Evolutionary conservation across 2,329 filamentous ascomycete genomes (phyloP).

Genomic region (Dactylellina parvicollis): DNA sequence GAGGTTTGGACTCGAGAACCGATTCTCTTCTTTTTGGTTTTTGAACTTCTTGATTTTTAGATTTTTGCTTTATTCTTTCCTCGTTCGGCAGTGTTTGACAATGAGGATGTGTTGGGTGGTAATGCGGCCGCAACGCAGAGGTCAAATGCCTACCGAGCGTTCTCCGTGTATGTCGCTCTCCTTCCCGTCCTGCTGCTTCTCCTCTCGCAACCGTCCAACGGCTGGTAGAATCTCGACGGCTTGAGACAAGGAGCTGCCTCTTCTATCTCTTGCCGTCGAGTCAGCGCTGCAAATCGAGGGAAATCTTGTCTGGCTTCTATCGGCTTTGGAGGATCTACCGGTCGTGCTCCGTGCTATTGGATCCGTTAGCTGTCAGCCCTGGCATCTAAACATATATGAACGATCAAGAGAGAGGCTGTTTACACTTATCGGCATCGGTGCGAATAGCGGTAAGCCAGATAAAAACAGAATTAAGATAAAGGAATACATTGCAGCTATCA

Average conservation of each 20-base stretch:
- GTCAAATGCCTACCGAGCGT: not conserved
- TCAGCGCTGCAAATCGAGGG: not conserved
- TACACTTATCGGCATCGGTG: too few species aligned
- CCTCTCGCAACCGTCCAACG: conserved; percentile 6
- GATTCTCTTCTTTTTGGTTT: conserved; percentile 35
- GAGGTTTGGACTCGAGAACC: conserved; percentile 52
- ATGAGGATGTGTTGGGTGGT: not conserved
- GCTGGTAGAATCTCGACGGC: conserved; percentile 27
- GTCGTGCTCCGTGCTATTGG: not conserved
- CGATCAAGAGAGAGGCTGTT: too few species aligned
- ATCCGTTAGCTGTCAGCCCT: not conserved
- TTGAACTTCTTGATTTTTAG: conserved; percentile 13
- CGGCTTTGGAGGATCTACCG: not conserved
- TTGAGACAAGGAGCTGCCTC: not conserved
- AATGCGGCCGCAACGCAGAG: not conserved
- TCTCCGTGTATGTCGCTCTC: not conserved
- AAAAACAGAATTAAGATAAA: too few species aligned
- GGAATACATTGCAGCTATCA: too few species aligned
- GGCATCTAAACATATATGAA: too few species aligned
- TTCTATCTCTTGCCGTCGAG: not conserved
- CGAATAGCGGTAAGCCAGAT: too few species aligned
- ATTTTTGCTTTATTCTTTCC: not conserved
- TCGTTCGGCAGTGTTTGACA: not conserved
- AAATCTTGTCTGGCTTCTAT: not conserved
- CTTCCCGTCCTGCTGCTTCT: not conserved